These are phyloP conservation scores for Ustilago xerochloae DNA, from an alignment of 1,284 basidiomycete genomes.

Conservation along the genomic window DNA sequence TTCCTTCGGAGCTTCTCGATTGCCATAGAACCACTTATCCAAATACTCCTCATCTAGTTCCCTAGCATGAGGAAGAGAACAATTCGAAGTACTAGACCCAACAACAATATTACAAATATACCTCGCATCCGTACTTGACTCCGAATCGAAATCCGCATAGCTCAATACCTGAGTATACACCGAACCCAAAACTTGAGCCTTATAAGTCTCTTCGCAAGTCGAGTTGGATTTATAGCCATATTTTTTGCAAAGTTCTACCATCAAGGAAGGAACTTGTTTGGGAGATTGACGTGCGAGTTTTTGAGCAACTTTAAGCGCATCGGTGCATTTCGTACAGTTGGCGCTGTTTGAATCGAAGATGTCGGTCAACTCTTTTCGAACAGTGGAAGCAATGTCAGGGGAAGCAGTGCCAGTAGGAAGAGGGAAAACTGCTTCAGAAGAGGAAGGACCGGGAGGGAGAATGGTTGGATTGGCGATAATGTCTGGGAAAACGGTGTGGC, in stretches of 20 bases:
- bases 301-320: conserved; percentile 76
- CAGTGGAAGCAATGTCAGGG: conserved; percentile 69
- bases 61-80: conserved; percentile 48
- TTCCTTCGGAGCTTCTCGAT: conserved; percentile 28
- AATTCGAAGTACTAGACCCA: conserved; percentile 36
- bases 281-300: conserved; percentile 77
- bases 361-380: conserved; percentile 69
- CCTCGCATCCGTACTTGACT: conserved; percentile 51
- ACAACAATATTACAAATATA: conserved; percentile 62
- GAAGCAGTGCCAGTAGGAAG: conserved; percentile 62
- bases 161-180: conserved; percentile 61
- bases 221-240: conserved; percentile 74
- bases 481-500: conserved; percentile 65
- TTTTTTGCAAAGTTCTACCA: conserved; percentile 75
- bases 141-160: conserved; percentile 57
- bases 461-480: conserved; percentile 76
- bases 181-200: conserved; percentile 46
- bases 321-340: conserved; percentile 75
- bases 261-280: conserved; percentile 74
- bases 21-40: conserved; percentile 58
- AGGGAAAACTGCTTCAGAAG: conserved; percentile 54
- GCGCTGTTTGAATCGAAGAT: conserved; percentile 65
- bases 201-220: conserved; percentile 57
- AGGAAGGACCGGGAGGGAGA: conserved; percentile 73
- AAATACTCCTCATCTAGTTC: conserved; percentile 49